Percentiles rank a stretch among this genome's conserved stretches.
Evolutionary conservation across 2,329 filamentous ascomycete genomes (phyloP).

Genomic region (Fusarium albidum): DNA sequence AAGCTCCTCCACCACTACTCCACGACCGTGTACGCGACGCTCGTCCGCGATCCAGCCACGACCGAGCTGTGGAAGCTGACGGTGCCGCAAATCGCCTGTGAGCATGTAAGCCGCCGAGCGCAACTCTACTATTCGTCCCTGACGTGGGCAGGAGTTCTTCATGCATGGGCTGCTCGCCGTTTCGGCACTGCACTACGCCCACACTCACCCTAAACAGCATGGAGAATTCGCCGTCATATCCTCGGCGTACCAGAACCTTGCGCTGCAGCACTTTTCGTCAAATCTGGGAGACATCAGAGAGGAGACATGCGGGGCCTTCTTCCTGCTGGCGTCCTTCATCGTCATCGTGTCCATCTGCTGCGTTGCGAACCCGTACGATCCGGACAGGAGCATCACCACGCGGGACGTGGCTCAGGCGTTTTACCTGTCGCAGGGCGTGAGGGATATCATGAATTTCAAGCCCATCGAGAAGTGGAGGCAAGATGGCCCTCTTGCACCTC

Average conservation of each 20-base stretch:
- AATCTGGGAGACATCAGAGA: constrained; percentile 7
- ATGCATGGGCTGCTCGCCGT: constrained; percentile 25
- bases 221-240: constrained; percentile 20
- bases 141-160: constrained; percentile 14
- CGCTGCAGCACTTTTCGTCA: constrained; percentile 14
- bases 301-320: constrained; percentile 19
- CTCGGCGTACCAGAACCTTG: constrained; percentile 18
- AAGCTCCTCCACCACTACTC: constrained; percentile 20
- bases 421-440: constrained; percentile 17
- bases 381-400: not conserved
- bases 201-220: constrained; percentile 7
- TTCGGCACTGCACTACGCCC: constrained; percentile 19
- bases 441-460: constrained; percentile 8
- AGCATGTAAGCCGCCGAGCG: constrained; percentile 2
- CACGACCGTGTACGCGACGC: constrained; percentile 3
- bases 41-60: not conserved
- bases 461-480: constrained; percentile 13
- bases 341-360: constrained; percentile 13
- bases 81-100: constrained; percentile 16
- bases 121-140: not conserved
- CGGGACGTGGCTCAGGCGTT: constrained; percentile 15
- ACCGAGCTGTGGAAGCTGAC: constrained; percentile 9
- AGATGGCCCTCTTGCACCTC: constrained; percentile 10
- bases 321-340: constrained; percentile 22
- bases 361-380: constrained; percentile 6